phyloP scores from a whole-genome alignment of 2,329 filamentous ascomycete species.

The Mycocentrospora acerina region DNA sequence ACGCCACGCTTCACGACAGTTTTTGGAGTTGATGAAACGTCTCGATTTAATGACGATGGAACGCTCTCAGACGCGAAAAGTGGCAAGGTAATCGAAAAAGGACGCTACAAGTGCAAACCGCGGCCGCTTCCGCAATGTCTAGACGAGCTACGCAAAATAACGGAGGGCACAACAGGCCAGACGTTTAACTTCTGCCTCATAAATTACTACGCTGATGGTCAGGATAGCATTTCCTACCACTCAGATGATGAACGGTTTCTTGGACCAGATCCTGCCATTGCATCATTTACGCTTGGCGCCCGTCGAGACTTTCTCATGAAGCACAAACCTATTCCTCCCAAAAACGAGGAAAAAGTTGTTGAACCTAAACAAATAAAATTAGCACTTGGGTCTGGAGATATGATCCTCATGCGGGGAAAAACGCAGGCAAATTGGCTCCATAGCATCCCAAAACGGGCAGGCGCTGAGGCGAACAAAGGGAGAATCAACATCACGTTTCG shows the following conservation, averaged over 20 bases:
- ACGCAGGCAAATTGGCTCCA: slow-evolving; percentile 77
- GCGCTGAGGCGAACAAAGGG: slow-evolving; percentile 61
- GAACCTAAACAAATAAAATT: slow-evolving; percentile 52
- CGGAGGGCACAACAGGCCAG: slow-evolving; percentile 67
- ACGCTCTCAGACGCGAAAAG: slow-evolving; percentile 47
- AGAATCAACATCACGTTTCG: slow-evolving; percentile 77
- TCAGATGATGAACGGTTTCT: slow-evolving; percentile 80
- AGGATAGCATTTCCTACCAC: slow-evolving; percentile 77
- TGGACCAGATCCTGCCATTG: slow-evolving; percentile 68
- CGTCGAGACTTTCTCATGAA: slow-evolving; percentile 76
- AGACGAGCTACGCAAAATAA: slow-evolving; percentile 61
- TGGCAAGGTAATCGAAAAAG: slow-evolving; percentile 40
- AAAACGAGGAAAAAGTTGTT: slow-evolving; percentile 35
- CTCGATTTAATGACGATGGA: slow-evolving; percentile 52
- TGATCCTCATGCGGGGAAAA: slow-evolving; percentile 74
- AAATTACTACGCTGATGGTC: slow-evolving; percentile 78
- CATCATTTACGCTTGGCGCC: slow-evolving; percentile 72
- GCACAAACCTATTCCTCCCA: slow-evolving; percentile 63
- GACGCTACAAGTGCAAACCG: slow-evolving; percentile 63
- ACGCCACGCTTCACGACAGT: slow-evolving; percentile 64
- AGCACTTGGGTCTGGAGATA: slow-evolving; percentile 67
- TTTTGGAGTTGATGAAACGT: slow-evolving; percentile 65
- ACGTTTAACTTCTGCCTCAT: slow-evolving; percentile 78
- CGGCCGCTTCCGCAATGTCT: slow-evolving; percentile 72
- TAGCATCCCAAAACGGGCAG: slow-evolving; percentile 73